Evolutionary conservation across 805 yeast species (phyloP), one percentile per base, ranked within the genome.

Genomic region (Kluyveromyces starmeri): DNA sequence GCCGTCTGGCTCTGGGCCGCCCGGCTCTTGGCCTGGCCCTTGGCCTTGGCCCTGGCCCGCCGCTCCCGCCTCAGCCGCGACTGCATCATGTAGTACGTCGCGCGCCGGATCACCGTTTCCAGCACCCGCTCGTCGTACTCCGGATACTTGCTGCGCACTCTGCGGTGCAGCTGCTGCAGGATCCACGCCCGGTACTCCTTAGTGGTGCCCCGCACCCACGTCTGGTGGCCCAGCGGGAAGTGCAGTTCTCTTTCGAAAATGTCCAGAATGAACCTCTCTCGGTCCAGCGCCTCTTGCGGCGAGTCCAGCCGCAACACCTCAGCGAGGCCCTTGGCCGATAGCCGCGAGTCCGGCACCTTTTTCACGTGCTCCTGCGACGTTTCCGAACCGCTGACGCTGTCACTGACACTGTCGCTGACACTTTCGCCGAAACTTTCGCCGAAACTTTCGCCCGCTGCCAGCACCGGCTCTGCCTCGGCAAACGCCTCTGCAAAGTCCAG

Each of bases 141-240:
- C 3, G 61, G 61, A 47, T 70, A 76, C 27, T 64, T 66, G 2
- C 46, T 47, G 20, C 61, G 62, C 5, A 79, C 74, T 37, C 68
- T 61, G 5, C 48, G 46, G 46, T 68, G 62, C 32, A 85, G 64
- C 39, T 68, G 62, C 4, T 47, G 43, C 41, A 68, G 64, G 24
- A 85, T 64, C 33, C 65, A 59, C 17, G 64, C 64, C 27, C 95
- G 65, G 41, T 71, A 70, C 4, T 55, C 59, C 34, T 65, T 68
- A 1, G 71, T 65, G 0, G 92, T 81, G 48, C 81, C 95, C 42
- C 94, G 67, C 27, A 83, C 77, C 95, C 95, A 85, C 0, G 94
- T 82, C 48, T 73, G 73, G 42, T 74, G 70, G 4, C 95, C 95
- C 19, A 85, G 54, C 19, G 78, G 75, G 56, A 83, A 84, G 4